These are phyloP conservation scores for Talaromyces stipitatus DNA, from an alignment of 495 filamentous ascomycete species.

Conservation along the genomic window DNA sequence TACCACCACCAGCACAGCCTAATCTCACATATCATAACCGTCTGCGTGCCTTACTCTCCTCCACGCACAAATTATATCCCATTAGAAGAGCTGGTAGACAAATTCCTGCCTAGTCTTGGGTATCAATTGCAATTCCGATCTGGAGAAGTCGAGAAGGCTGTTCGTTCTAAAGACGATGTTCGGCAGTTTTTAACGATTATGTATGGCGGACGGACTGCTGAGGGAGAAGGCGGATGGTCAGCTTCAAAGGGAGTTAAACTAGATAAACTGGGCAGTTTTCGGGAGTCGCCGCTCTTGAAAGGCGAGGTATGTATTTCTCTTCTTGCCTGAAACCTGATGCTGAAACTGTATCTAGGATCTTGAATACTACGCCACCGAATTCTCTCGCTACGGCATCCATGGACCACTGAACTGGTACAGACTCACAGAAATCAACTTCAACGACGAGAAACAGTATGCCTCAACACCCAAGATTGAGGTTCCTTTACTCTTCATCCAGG, in stretches of 20 bases:
- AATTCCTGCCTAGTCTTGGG: conserved; percentile 58
- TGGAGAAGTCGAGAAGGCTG: conserved; percentile 52
- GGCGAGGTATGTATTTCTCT: conserved; percentile 39
- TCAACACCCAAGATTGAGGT: conserved; percentile 43
- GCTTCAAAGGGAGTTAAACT: conserved; percentile 48
- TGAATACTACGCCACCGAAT: conserved; percentile 69
- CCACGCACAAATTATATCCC: conserved; percentile 37
- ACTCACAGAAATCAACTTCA: conserved; percentile 58
- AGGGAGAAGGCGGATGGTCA: conserved; percentile 47
- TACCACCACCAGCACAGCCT: conserved; percentile 66
- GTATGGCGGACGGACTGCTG: conserved; percentile 54
- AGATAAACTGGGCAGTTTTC: conserved; percentile 41
- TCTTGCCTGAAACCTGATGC: neutral
- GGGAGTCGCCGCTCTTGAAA: conserved; percentile 46
- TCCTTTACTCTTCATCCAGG: conserved; percentile 69
- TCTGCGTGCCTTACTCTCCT: conserved; percentile 67
- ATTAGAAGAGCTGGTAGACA: conserved; percentile 47
- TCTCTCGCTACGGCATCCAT: conserved; percentile 59
- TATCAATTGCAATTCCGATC: conserved; percentile 78
- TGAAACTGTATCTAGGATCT: conserved; percentile 41
- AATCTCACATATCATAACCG: conserved; percentile 61
- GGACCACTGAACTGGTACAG: conserved; percentile 83
- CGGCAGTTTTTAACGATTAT: conserved; percentile 59
- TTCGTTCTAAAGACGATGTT: conserved; percentile 50
- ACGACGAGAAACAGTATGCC: conserved; percentile 58